Evolutionary conservation across 2,329 filamentous ascomycete species (phyloP).

Genomic region (Phoma herbarum): DNA sequence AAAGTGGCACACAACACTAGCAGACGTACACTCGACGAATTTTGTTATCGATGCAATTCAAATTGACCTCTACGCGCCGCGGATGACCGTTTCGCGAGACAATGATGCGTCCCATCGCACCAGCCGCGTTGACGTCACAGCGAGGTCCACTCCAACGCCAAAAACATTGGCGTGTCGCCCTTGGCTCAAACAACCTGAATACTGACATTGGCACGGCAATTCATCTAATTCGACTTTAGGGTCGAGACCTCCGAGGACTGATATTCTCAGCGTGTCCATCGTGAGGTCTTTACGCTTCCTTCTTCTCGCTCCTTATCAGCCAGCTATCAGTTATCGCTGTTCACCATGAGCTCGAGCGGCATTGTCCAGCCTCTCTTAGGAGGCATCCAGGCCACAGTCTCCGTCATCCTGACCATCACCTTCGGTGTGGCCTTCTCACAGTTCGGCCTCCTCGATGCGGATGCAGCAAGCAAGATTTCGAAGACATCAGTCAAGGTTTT

Average conservation of each 20-base stretch:
- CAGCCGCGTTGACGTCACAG: conserved; percentile 19
- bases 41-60: background rate
- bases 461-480: conserved; percentile 62
- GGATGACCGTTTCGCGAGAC: background rate
- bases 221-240: background rate
- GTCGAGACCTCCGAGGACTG: background rate
- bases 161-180: conserved; percentile 14
- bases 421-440: conserved; percentile 63
- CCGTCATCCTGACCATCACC: conserved; percentile 63
- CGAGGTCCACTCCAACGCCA: conserved; percentile 18
- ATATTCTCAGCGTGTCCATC: background rate
- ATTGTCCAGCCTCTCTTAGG: conserved; percentile 56
- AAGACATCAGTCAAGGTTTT: conserved; percentile 63
- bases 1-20: conserved; percentile 11
- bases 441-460: conserved; percentile 58
- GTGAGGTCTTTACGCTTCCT: background rate
- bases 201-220: conserved; percentile 15
- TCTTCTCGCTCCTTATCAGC: background rate
- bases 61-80: background rate
- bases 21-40: conserved; percentile 1
- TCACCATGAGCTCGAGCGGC: conserved; percentile 16
- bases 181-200: conserved; percentile 20
- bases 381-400: conserved; percentile 63
- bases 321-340: background rate
- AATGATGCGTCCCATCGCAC: conserved; percentile 1